Evolutionary conservation across 1,139 yeast genomes (phyloP), one percentile per base, ranked within the genome.

Genomic region (Nakaseomyces kungkrabaensis): DNA sequence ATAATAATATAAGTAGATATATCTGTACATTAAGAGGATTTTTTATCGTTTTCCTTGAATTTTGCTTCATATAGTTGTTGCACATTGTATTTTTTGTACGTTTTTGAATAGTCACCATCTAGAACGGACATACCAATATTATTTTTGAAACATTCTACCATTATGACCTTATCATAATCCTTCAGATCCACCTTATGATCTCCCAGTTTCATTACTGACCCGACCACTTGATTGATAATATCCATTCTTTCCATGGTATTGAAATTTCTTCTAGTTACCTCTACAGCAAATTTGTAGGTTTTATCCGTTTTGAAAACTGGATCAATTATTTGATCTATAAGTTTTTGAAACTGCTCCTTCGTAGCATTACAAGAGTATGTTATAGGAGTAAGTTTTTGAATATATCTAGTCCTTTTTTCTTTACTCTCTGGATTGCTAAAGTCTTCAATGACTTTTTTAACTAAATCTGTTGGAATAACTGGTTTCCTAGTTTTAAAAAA

Each of bases 101-200:
- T 68, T 10, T 51, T 56, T 45, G 55, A 46, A 44, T 81, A 81
- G 61, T 78, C 87, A 54, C 78, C 76, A 47, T 78, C 76, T 5
- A 85, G 89, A 17, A 88, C 90, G 62, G 89, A 77, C 79, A 85
- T 81, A 3, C 95, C 95, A 45, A 86, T 76, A 59, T 82, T 84
- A 54, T 78, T 84, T 65, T 89, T 90, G 69, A 82, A 92, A 62
- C 96, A 86, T 64, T 89, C 96, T 2, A 92, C 85, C 52, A 92
- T 64, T 48, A 92, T 79, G 59, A 92, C 71, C 60, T 82, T 82
- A 52, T 89, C 95, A 61, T 81, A 88, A 22, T 81, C 71, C 59
- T 88, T 87, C 66, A 92, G 74, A 62, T 89, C 95, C 9, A 92
- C 96, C 34, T 72, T 70, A 63, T 88, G 96, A 6, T 63, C 62